Conservation (phyloP, 179 eudicot genomes). For the Carnegiea gigantea region DNA sequence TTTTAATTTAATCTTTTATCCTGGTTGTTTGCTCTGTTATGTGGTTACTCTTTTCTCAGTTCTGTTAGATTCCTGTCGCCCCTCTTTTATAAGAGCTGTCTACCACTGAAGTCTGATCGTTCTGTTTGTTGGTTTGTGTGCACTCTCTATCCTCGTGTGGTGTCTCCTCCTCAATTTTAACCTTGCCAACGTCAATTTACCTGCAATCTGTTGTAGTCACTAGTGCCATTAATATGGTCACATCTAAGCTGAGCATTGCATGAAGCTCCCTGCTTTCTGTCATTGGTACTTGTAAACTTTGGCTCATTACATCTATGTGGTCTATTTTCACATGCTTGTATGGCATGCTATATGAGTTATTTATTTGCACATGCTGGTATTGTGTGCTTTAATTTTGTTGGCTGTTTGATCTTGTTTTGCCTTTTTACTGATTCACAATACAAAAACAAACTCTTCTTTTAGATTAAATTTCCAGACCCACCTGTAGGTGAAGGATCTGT, state of each 20-base stretch:
- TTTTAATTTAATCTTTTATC: no score
- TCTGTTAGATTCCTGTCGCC: not conserved
- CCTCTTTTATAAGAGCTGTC: not conserved
- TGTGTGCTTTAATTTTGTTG: not conserved
- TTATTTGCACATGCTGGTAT: not conserved
- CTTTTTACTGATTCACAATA: slow-evolving; percentile 3
- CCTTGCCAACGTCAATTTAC: no score
- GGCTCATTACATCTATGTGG: not conserved
- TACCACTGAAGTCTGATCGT: not conserved
- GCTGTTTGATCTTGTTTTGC: not conserved
- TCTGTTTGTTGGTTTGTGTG: no score
- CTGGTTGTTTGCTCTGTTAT: not conserved
- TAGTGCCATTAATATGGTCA: no score
- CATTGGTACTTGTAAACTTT: not conserved
- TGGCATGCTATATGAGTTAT: not conserved
- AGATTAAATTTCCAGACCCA: slow-evolving; percentile 52
- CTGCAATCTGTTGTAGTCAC: no score
- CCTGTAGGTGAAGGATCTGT: slow-evolving; percentile 69
- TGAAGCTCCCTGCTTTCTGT: no score
- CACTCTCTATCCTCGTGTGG: no score
- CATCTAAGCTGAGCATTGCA: no score
- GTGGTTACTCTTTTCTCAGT: not conserved
- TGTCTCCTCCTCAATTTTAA: no score
- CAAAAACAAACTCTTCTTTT: slow-evolving; percentile 4
- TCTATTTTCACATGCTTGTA: no score